These are phyloP conservation scores for Haplographium delicatum DNA, from an alignment of 495 filamentous ascomycete genomes.

Conservation along the genomic window DNA sequence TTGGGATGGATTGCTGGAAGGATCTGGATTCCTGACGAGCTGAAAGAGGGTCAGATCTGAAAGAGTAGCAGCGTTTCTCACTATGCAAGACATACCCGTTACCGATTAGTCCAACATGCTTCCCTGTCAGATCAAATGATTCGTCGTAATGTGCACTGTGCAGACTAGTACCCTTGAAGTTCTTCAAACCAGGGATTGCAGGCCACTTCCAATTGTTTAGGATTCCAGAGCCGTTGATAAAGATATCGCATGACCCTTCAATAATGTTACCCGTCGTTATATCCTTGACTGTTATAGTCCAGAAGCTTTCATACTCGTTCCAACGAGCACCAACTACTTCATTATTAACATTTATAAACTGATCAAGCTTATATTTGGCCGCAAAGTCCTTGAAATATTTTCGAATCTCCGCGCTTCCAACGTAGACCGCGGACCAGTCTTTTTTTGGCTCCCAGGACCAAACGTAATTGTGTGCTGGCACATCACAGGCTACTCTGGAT, in stretches of 20 bases:
- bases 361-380: background rate
- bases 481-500: background rate
- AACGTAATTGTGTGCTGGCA: background rate
- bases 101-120: conserved; percentile 44
- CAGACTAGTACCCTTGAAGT: conserved; percentile 35
- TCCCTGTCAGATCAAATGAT: conserved; percentile 30
- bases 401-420: background rate
- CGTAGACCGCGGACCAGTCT: background rate
- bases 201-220: conserved; percentile 38
- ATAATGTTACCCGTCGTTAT: conserved; percentile 26
- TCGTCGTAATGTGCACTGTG: conserved; percentile 40
- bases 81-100: too few relatives aligned
- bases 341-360: background rate
- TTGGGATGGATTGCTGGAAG: conserved; percentile 33
- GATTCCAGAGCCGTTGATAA: conserved; percentile 42
- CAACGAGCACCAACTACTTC: background rate
- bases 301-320: background rate
- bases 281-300: background rate
- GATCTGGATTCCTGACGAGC: conserved; percentile 51
- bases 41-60: too few relatives aligned
- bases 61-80: too few relatives aligned
- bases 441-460: background rate
- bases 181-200: conserved; percentile 32
- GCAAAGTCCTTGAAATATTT: background rate
- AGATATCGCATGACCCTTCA: conserved; percentile 37